phyloP scores from a whole-genome alignment of 208 protist genomes.

The Leishmania aethiopica region DNA sequence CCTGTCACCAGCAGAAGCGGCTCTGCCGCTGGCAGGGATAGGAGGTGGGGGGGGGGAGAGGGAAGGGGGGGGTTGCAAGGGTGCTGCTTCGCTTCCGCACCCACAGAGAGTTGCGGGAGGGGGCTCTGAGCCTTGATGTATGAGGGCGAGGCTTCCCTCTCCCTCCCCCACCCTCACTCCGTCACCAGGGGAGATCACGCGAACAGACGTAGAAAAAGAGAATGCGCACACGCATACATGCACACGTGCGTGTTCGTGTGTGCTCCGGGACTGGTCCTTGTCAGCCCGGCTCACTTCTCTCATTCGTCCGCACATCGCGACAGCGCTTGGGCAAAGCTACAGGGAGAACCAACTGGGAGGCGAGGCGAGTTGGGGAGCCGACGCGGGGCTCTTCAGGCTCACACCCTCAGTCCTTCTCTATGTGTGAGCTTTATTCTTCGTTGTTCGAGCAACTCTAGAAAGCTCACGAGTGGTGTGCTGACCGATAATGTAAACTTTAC shows the following conservation, averaged over 20 bases:
- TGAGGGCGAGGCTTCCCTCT: not conserved
- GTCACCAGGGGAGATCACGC: not conserved
- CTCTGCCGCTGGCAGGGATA: no score
- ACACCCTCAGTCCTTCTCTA: no score
- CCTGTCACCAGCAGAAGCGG: not conserved
- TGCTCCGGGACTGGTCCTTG: not conserved
- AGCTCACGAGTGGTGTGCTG: slow-evolving; percentile 30
- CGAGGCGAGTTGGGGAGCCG: not conserved
- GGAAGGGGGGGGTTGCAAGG: no score
- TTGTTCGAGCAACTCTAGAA: slow-evolving; percentile 12
- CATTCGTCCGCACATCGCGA: not conserved
- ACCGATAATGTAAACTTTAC: slow-evolving; percentile 18
- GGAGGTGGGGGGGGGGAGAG: no score
- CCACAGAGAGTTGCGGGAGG: not conserved
- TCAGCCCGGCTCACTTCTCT: not conserved
- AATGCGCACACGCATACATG: not conserved
- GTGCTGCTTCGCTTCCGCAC: not conserved
- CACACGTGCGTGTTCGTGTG: not conserved
- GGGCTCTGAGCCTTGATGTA: no score
- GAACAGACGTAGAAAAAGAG: not conserved
- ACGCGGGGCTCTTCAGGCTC: not conserved
- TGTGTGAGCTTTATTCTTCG: not conserved
- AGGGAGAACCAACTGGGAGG: not conserved
- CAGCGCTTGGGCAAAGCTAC: not conserved
- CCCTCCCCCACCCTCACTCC: not conserved